Conservation (phyloP, 2,329 filamentous ascomycete species). For the Penicillium sp. region DNA sequence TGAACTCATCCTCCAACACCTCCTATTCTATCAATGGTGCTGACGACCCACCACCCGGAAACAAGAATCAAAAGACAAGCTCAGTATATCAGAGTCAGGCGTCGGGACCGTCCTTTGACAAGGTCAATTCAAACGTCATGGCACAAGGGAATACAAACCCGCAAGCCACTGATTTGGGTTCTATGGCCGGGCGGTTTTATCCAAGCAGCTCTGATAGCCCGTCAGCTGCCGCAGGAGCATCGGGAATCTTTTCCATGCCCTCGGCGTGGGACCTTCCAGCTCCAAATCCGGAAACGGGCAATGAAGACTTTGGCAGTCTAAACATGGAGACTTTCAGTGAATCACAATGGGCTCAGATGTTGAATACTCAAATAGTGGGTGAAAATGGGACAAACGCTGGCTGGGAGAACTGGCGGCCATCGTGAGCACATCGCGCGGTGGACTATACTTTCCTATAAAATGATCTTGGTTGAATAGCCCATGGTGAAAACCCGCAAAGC, state of each 20-base stretch:
- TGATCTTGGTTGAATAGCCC: not conserved
- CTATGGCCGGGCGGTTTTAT: constrained; percentile 14
- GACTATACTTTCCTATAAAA: not conserved
- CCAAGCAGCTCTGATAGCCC: constrained; percentile 11
- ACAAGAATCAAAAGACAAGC: constrained; percentile 17
- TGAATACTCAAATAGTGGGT: constrained; percentile 22
- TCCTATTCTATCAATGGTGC: constrained; percentile 27
- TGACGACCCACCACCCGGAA: constrained; percentile 23
- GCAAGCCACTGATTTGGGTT: constrained; percentile 12
- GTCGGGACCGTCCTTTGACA: constrained; percentile 12
- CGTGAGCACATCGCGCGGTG: constrained; percentile 7
- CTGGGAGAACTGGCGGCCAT: constrained; percentile 25
- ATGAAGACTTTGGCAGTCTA: constrained; percentile 15
- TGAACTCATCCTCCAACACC: constrained; percentile 33
- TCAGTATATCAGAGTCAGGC: constrained; percentile 7
- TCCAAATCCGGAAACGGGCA: constrained; percentile 10
- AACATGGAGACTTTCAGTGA: constrained; percentile 26
- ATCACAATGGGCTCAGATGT: constrained; percentile 31
- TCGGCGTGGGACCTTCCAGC: constrained; percentile 26
- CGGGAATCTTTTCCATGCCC: constrained; percentile 22
- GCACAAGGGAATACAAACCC: constrained; percentile 12
- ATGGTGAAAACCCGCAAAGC: no score
- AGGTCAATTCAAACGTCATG: constrained; percentile 11
- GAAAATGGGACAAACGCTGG: constrained; percentile 10
- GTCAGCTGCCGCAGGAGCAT: constrained; percentile 14